Evolutionary conservation across 768 basidiomycete genomes (phyloP).

Genomic region (Mycena olivaceomarginata): DNA sequence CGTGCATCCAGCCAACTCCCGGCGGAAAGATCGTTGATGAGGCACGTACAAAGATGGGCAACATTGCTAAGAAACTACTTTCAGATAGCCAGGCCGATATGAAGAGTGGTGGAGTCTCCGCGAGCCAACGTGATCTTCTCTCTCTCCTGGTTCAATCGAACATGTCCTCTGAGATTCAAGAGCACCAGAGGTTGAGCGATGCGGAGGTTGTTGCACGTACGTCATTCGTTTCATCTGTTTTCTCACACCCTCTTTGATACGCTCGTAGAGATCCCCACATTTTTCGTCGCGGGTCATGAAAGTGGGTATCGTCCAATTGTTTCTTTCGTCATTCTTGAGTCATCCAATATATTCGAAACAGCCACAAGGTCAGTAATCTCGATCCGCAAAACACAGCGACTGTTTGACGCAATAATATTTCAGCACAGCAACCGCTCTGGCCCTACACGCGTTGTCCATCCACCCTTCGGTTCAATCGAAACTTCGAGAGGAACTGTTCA

Average conservation of each 20-base stretch:
- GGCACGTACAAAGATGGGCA: conserved; percentile 60
- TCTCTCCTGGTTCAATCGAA: conserved; percentile 80
- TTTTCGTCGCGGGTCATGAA: conserved; percentile 77
- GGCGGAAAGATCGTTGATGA: conserved; percentile 37
- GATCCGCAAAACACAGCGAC: background rate
- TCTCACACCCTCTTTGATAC: too few relatives aligned
- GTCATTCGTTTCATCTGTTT: conserved; percentile 38
- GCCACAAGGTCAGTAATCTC: conserved; percentile 52
- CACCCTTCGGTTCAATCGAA: conserved; percentile 9
- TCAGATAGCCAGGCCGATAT: conserved; percentile 61
- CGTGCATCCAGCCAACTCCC: background rate
- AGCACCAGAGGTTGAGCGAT: conserved; percentile 73
- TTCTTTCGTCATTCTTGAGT: background rate
- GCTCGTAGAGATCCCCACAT: conserved; percentile 74
- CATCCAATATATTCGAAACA: background rate
- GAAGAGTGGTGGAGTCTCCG: conserved; percentile 47
- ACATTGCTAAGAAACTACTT: conserved; percentile 70
- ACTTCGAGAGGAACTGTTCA: conserved; percentile 19
- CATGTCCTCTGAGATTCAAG: conserved; percentile 74
- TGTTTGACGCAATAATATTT: background rate
- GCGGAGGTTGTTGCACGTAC: conserved; percentile 75
- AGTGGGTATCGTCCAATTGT: conserved; percentile 41
- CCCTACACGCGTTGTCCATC: background rate
- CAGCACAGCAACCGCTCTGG: conserved; percentile 21
- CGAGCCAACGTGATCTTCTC: conserved; percentile 69